Conservation (phyloP, 2,329 filamentous ascomycete species). For the Colletotrichum cuscutae region DNA sequence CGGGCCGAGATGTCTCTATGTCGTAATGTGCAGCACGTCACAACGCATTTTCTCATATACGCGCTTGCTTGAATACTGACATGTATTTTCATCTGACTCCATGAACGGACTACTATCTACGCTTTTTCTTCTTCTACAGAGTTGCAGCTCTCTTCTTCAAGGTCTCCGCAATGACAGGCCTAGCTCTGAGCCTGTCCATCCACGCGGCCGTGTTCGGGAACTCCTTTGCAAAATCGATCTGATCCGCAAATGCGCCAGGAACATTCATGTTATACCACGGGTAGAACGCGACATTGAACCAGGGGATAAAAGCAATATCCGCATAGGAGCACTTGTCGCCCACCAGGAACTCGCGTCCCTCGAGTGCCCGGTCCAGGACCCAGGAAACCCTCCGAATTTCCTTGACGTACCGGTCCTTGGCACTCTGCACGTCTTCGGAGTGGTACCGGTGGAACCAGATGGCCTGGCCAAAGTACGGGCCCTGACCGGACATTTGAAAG, state of each 20-base stretch:
- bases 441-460: conserved; percentile 47
- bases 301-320: conserved; percentile 46
- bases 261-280: conserved; percentile 32
- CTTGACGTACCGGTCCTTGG: conserved; percentile 43
- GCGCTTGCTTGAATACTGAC: too few relatives aligned
- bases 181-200: not conserved
- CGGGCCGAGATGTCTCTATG: not conserved
- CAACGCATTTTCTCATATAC: not conserved
- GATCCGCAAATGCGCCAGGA: not conserved
- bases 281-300: conserved; percentile 38
- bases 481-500: conserved; percentile 56
- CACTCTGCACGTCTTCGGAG: conserved; percentile 40
- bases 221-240: conserved; percentile 42
- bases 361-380: not conserved
- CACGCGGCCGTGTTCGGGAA: conserved; percentile 40
- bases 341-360: conserved; percentile 45
- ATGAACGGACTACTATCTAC: not conserved
- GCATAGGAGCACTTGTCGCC: conserved; percentile 42
- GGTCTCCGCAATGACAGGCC: not conserved
- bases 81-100: too few relatives aligned
- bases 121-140: not conserved
- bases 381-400: not conserved
- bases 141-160: not conserved
- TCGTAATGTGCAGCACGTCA: not conserved
- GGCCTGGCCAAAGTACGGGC: conserved; percentile 55